phyloP scores from a whole-genome alignment of 257 asterid species.

The Fraxinus quadrangulata region DNA sequence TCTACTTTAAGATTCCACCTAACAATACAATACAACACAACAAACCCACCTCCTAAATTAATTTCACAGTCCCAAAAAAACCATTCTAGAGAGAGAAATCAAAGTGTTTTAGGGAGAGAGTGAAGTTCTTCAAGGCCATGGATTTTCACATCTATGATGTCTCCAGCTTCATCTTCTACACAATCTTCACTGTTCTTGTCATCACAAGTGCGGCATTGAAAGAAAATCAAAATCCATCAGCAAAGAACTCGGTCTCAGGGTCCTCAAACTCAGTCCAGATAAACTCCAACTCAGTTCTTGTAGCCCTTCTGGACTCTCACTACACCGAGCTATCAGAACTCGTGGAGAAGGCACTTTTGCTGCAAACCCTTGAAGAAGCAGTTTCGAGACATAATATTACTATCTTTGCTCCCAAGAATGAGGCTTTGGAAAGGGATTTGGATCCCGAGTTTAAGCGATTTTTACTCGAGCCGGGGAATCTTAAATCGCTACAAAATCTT shows the following conservation, averaged over 20 bases:
- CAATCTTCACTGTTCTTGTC: not conserved
- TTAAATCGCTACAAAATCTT: conserved; percentile 32
- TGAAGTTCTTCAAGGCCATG: conserved; percentile 21
- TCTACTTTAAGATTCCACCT: not conserved
- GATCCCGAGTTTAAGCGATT: conserved; percentile 42
- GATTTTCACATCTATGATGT: conserved; percentile 17
- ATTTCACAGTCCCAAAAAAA: not conserved
- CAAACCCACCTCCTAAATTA: not conserved
- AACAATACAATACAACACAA: not conserved
- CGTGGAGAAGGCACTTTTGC: conserved; percentile 37
- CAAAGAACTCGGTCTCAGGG: not conserved
- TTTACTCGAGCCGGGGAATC: conserved; percentile 37
- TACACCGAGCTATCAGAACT: conserved; percentile 37
- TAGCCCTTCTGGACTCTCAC: conserved; percentile 36
- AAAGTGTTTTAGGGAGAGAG: not conserved
- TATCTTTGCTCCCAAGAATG: conserved; percentile 38
- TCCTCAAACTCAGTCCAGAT: conserved; percentile 25
- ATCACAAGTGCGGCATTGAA: conserved; percentile 24
- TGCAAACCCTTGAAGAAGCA: conserved; percentile 36
- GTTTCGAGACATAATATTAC: conserved; percentile 33
- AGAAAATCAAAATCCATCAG: not conserved
- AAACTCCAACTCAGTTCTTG: conserved; percentile 39
- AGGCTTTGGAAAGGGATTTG: conserved; percentile 35
- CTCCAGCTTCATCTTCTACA: not conserved
- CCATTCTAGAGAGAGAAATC: not conserved